Evolutionary conservation across 2,329 filamentous ascomycete species (phyloP).

Genomic region (Curvularia eragrostidis): DNA sequence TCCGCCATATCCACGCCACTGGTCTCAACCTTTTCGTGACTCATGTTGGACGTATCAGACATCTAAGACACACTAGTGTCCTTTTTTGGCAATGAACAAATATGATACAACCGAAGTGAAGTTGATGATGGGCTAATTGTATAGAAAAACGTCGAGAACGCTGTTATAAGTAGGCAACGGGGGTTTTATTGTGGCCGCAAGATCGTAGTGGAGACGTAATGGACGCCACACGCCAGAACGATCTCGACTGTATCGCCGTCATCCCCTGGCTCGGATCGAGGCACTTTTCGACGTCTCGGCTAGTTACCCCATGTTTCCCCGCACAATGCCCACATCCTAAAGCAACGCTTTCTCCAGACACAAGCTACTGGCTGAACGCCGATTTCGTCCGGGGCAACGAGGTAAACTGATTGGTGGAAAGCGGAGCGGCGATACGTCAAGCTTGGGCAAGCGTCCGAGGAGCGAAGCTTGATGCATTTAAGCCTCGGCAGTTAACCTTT

Average conservation of each 20-base stretch:
- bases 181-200: background rate
- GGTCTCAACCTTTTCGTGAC: constrained; percentile 25
- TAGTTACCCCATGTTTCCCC: constrained; percentile 9
- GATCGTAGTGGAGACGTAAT: background rate
- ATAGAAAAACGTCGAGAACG: background rate
- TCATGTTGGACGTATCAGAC: constrained; percentile 21
- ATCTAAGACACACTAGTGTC: constrained; percentile 3
- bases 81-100: background rate
- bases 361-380: background rate
- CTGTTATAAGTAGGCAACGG: background rate
- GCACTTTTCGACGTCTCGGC: constrained; percentile 2
- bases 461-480: background rate
- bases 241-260: constrained; percentile 10
- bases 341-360: background rate
- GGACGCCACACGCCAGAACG: background rate
- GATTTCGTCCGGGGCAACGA: background rate
- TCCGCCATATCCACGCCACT: constrained; percentile 14
- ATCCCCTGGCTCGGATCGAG: constrained; percentile 12
- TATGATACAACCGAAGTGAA: background rate
- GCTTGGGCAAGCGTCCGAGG: background rate
- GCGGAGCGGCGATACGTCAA: background rate
- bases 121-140: background rate
- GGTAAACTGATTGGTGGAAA: background rate
- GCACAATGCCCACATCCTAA: background rate
- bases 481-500: background rate